Base-by-base conservation (phyloP, 1,284 basidiomycete species). In the Singerocomus rubriflavus region DNA sequence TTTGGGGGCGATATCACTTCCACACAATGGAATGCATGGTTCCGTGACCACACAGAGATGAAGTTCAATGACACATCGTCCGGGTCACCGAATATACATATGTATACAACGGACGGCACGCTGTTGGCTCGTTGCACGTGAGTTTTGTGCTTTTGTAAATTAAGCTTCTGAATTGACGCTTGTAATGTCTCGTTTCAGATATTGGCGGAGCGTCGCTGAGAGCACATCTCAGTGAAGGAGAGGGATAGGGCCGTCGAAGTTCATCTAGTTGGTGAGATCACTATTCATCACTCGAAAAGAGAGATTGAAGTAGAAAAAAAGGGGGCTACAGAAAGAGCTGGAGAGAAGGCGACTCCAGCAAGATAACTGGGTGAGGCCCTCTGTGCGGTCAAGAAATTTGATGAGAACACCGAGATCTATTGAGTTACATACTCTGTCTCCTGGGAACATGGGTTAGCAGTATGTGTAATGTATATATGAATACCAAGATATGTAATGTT, bases 91-190 rank as follows among this genome's bases (percentile, higher is more conserved):
- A n/a, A 54, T 2, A 33, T 64, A 4, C 44, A 52, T 11, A 30
- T 54, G 9, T 39, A 50, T 13, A 13, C 8, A 13, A 64, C 58
- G 1, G 56, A 60, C 31, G n/a, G 12, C 9, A 52, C 31, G 0
- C 21, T 66, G 14, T 34, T 58, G 14, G 8, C 41, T 11, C 58
- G 64, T 17, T 66, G 64, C 56, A 21, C 32, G 58, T 63, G 29
- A 47, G 60, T 58, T 32, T 44, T 12, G 13, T 26, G 5, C 12
- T 34, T 32, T 25, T 5, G 4, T 41, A 1, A 16, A 16, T 17
- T 1, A 16, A 8, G 25, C 8, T n/a, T n/a, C 51, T 55, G 27
- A 57, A 21, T 39, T 1, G 14, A 41, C 17, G 3, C 26, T 4
- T 14, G 38, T 8, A 14, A 42, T 43, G 17, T 11, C 9, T 10